Percentiles rank a stretch among this genome's conserved stretches.
phyloP scores from a whole-genome alignment of 2,329 filamentous ascomycete species.

The Botryosphaeria dothidea region DNA sequence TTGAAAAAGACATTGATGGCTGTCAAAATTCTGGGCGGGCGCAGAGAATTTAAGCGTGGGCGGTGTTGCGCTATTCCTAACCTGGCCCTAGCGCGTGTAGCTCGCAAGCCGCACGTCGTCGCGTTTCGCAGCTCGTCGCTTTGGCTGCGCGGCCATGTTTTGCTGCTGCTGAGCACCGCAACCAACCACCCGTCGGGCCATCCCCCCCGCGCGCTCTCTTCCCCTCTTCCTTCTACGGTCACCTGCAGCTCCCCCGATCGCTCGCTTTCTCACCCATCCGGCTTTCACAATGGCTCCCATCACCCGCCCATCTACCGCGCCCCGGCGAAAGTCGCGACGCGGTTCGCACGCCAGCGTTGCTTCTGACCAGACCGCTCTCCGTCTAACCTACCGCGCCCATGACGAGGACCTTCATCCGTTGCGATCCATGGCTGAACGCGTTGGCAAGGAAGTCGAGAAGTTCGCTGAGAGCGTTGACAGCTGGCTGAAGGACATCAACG shows the following conservation, averaged over 20 bases:
- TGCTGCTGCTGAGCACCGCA: constrained; percentile 12
- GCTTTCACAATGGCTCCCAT: constrained; percentile 28
- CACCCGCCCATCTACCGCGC: constrained; percentile 26
- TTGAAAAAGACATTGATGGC: constrained; percentile 67
- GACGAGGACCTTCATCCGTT: constrained; percentile 58
- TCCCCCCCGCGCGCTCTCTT: constrained; percentile 5
- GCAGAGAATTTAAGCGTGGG: constrained; percentile 14
- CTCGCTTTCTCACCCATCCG: not conserved
- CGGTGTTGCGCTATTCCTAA: not conserved
- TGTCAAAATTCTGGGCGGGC: not conserved
- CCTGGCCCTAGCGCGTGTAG: not conserved
- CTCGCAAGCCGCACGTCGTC: constrained; percentile 2
- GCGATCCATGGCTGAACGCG: constrained; percentile 65
- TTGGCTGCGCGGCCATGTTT: constrained; percentile 15
- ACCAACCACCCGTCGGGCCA: constrained; percentile 1
- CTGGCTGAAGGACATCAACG: constrained; percentile 48
- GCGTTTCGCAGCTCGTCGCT: constrained; percentile 11
- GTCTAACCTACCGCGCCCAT: constrained; percentile 24
- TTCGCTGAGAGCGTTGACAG: constrained; percentile 83
- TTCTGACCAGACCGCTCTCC: constrained; percentile 21
- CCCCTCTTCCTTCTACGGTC: constrained; percentile 4
- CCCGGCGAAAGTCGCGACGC: constrained; percentile 1
- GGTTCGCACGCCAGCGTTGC: constrained; percentile 21
- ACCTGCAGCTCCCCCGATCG: not conserved
- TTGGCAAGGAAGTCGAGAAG: constrained; percentile 79